phyloP scores from a whole-genome alignment of 1,284 basidiomycete species.

The Hypsizygus ulmarius region DNA sequence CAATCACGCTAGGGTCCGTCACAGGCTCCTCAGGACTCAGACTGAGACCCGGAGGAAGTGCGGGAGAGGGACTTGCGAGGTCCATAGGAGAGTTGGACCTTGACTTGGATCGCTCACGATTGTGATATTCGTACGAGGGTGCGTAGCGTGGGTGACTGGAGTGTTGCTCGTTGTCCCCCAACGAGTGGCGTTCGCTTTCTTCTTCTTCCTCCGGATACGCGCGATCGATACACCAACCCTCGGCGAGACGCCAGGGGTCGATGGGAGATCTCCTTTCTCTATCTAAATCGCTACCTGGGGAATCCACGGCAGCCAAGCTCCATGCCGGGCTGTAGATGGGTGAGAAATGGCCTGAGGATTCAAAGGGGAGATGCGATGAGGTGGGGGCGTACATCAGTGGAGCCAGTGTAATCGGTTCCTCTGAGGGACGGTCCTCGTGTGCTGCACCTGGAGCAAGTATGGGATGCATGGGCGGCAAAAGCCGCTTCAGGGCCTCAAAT shows the following conservation, averaged over 20 bases:
- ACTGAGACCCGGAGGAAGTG: slow-evolving; percentile 15
- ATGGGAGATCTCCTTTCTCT: too few species aligned
- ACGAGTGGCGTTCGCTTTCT: too few species aligned
- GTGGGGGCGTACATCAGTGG: too few species aligned
- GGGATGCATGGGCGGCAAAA: slow-evolving; percentile 24
- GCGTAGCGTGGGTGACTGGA: neutral
- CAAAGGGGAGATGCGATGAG: too few species aligned
- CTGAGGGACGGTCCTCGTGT: neutral
- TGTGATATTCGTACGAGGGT: slow-evolving; percentile 1
- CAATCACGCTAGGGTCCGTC: slow-evolving; percentile 22
- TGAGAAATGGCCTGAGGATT: neutral
- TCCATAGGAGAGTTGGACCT: slow-evolving; percentile 49
- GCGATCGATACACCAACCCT: too few species aligned
- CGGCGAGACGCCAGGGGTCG: too few species aligned
- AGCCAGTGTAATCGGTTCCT: neutral
- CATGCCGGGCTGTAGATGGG: neutral
- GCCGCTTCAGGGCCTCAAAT: slow-evolving; percentile 26
- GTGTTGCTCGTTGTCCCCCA: too few species aligned
- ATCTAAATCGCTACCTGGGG: too few species aligned
- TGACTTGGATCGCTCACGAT: slow-evolving; percentile 18
- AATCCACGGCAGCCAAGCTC: too few species aligned
- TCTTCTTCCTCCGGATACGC: too few species aligned
- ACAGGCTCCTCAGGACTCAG: slow-evolving; percentile 19
- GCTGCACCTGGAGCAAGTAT: neutral
- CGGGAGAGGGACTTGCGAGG: slow-evolving; percentile 37